Conservation (phyloP, 2,329 filamentous ascomycete species). For the Stagonosporopsis tanaceti region DNA sequence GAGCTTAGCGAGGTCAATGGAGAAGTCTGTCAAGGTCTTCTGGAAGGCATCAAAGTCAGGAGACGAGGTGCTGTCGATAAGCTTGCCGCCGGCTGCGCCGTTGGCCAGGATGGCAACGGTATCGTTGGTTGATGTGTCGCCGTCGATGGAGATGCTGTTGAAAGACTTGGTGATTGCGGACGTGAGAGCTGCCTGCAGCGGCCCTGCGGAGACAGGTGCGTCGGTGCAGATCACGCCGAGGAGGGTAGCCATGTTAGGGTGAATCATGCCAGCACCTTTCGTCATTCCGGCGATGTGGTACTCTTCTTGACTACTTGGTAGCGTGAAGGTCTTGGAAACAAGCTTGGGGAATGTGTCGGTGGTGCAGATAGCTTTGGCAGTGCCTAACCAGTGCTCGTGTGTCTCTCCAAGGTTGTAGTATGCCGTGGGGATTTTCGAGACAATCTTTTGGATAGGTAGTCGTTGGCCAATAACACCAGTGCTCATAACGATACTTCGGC, state of each 20-base stretch:
- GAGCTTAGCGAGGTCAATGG: slow-evolving; percentile 85
- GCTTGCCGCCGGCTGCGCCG: slow-evolving; percentile 80
- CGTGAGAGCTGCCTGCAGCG: slow-evolving; percentile 74
- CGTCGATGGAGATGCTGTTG: slow-evolving; percentile 96
- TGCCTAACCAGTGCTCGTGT: slow-evolving; percentile 85
- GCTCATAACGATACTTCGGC: slow-evolving; percentile 92
- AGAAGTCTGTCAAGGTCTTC: slow-evolving; percentile 76
- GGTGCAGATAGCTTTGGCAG: slow-evolving; percentile 93
- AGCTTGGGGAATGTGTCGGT: slow-evolving; percentile 99
- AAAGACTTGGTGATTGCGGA: slow-evolving; percentile 84
- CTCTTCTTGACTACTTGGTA: slow-evolving; percentile 80
- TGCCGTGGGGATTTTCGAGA: slow-evolving; percentile 80
- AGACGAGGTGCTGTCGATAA: slow-evolving; percentile 63
- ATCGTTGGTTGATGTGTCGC: slow-evolving; percentile 97
- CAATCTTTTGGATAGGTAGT: slow-evolving; percentile 89
- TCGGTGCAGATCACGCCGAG: slow-evolving; percentile 93
- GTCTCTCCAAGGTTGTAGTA: slow-evolving; percentile 74
- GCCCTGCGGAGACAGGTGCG: slow-evolving; percentile 74
- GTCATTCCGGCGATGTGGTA: slow-evolving; percentile 94
- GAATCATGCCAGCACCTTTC: slow-evolving; percentile 98
- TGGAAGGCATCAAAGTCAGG: slow-evolving; percentile 76
- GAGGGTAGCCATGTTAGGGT: slow-evolving; percentile 97
- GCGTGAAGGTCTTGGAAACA: slow-evolving; percentile 80
- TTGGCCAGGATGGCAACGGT: slow-evolving; percentile 95
- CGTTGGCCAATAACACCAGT: slow-evolving; percentile 97